Percentiles rank a stretch among this genome's conserved stretches.
phyloP scores from a whole-genome alignment of 164 flowering plant species.

The Macadamia integrifolia region DNA sequence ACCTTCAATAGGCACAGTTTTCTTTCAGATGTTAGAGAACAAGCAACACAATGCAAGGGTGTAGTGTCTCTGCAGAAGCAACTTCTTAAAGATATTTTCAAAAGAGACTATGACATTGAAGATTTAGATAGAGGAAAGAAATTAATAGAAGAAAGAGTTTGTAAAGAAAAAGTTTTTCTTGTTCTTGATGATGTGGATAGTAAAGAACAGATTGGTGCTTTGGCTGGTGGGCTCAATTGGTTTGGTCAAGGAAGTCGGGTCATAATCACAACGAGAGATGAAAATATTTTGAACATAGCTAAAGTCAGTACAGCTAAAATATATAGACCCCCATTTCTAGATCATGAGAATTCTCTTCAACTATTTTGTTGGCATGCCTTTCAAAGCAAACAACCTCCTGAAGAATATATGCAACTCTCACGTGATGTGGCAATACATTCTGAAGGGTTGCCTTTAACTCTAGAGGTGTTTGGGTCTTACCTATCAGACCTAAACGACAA shows the following conservation, averaged over 20 bases:
- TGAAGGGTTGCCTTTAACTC: constrained; percentile 3
- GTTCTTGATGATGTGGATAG: constrained; percentile 23
- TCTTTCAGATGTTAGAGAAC: too few species aligned
- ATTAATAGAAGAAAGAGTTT: neutral
- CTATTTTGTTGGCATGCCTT: constrained; percentile 13
- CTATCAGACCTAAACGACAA: neutral
- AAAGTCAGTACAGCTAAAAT: neutral
- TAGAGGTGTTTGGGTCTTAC: constrained; percentile 8
- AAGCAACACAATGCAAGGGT: too few species aligned
- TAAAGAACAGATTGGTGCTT: constrained; percentile 6
- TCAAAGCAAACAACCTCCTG: neutral
- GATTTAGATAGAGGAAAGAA: too few species aligned
- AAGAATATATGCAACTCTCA: neutral
- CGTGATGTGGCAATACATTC: neutral
- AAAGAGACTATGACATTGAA: too few species aligned
- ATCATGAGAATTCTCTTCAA: constrained; percentile 4
- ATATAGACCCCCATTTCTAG: neutral
- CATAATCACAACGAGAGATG: constrained; percentile 13
- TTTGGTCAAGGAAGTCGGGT: constrained; percentile 20
- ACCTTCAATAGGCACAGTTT: too few species aligned
- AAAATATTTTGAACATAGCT: neutral
- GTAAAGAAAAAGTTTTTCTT: constrained; percentile 10
- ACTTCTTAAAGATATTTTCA: too few species aligned
- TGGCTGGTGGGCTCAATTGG: constrained; percentile 16
- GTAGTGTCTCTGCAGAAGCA: too few species aligned